Percentiles rank a stretch among this genome's conserved stretches.
phyloP scores from a whole-genome alignment of 1,284 basidiomycete species.

The Somion occarium region DNA sequence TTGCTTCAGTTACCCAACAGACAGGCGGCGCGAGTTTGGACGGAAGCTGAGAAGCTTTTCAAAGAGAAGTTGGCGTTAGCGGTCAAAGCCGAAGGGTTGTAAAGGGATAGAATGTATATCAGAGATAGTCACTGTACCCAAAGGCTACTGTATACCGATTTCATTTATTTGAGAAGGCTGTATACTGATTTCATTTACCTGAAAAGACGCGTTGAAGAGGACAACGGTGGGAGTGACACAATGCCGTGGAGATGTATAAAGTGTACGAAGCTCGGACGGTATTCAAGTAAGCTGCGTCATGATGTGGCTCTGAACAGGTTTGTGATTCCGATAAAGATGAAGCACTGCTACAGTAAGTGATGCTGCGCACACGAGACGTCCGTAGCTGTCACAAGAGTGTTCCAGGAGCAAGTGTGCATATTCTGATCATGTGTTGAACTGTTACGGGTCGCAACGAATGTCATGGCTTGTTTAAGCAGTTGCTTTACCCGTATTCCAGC shows the following conservation, averaged over 20 bases:
- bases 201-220: background rate
- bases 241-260: background rate
- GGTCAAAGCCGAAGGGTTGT: constrained; percentile 34
- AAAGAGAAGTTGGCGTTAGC: constrained; percentile 73
- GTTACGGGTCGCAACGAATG: background rate
- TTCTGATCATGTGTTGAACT: background rate
- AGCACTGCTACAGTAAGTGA: background rate
- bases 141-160: too few species aligned
- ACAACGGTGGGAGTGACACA: too few species aligned
- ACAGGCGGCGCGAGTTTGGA: constrained; percentile 77
- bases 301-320: background rate
- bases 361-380: too few species aligned
- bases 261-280: background rate
- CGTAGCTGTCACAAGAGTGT: too few species aligned
- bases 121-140: background rate
- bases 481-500: too few species aligned
- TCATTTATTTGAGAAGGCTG: constrained; percentile 1
- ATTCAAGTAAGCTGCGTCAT: background rate
- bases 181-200: background rate
- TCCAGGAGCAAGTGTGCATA: background rate
- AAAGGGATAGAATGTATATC: constrained; percentile 2
- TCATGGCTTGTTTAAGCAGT: background rate
- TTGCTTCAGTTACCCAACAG: constrained; percentile 75
- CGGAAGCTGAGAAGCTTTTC: constrained; percentile 86
- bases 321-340: background rate